Conservation (phyloP, 257 asterid genomes). For the Solanum neorickii region DNA sequence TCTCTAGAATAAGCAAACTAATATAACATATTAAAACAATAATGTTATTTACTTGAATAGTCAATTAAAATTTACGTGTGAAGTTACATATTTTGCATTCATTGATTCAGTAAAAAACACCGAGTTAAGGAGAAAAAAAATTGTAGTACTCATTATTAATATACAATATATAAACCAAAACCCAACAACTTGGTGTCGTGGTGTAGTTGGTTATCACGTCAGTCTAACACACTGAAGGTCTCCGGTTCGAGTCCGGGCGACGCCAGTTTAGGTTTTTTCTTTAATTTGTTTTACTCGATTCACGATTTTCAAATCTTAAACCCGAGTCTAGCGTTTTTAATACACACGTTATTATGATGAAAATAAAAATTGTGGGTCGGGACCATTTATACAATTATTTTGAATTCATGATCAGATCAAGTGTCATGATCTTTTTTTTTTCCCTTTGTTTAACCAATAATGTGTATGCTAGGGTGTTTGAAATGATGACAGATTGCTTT, state of each 20-base stretch:
- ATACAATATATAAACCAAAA: too few species aligned
- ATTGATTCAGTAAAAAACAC: neutral
- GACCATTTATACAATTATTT: neutral
- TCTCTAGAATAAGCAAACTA: too few species aligned
- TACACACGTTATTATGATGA: neutral
- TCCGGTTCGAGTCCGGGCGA: conserved; percentile 81
- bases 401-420: neutral
- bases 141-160: neutral
- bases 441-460: neutral
- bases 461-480: neutral
- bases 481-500: neutral
- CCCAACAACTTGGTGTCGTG: conserved; percentile 12
- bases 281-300: neutral
- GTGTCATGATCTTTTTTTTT: neutral
- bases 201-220: conserved; percentile 95
- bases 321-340: neutral
- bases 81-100: neutral
- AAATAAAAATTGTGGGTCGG: neutral
- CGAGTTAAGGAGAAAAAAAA: accelerated
- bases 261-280: conserved; percentile 4
- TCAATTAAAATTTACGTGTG: neutral
- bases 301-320: neutral
- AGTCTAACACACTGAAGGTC: conserved; percentile 89
- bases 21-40: neutral
- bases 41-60: too few species aligned